Conservation (phyloP, 345 rosid species). For the Lepidium didymum region DNA sequence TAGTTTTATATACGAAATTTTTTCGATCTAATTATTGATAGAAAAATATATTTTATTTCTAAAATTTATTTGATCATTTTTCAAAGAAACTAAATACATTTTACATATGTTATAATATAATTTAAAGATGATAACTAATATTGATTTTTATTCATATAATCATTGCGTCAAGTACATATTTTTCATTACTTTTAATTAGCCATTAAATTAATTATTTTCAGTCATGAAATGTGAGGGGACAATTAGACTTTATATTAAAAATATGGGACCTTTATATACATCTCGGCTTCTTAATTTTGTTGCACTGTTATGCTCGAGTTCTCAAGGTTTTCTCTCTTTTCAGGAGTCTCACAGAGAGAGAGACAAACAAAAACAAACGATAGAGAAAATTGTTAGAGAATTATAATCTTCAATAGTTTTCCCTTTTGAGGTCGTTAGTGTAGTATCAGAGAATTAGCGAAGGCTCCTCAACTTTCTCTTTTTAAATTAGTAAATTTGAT, state of each 20-base stretch:
- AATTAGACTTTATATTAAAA: neutral
- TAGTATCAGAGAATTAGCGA: neutral
- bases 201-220: no score
- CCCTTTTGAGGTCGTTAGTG: neutral
- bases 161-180: no score
- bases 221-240: neutral
- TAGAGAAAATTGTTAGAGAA: constrained; percentile 14
- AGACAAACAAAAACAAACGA: neutral
- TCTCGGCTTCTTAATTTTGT: neutral
- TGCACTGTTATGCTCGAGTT: constrained; percentile 1
- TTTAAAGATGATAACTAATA: no score
- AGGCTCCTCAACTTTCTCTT: neutral
- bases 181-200: no score
- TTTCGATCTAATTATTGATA: no score
- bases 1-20: no score
- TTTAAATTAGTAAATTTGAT: neutral
- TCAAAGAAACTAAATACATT: no score
- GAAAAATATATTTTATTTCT: no score
- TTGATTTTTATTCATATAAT: no score
- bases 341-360: constrained; percentile 14
- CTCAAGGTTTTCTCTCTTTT: constrained; percentile 4
- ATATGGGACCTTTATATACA: neutral
- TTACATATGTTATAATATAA: no score
- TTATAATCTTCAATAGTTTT: neutral
- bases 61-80: no score